A percentile compares a stretch with the other conserved stretches of the same genome.
These are phyloP conservation scores for Colletotrichum filicis DNA, from an alignment of 2,329 filamentous ascomycete species.

Conservation along the genomic window DNA sequence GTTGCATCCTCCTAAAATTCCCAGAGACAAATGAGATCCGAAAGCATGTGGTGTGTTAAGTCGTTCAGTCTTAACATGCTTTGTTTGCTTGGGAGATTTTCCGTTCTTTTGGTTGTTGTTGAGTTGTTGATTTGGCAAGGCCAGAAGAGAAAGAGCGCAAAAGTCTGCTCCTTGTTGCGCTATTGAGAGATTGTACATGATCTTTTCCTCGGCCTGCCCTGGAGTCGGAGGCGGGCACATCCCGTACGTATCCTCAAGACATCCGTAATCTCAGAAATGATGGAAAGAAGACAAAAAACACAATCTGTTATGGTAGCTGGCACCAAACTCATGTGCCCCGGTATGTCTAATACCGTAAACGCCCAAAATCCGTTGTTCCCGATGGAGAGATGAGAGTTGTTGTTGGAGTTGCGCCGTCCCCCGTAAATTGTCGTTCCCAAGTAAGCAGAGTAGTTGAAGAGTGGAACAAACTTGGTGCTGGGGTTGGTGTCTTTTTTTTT, in stretches of 20 bases:
- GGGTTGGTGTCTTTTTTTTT: constrained; percentile 24
- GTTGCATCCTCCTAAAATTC: constrained; percentile 9
- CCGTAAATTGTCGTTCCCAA: constrained; percentile 22
- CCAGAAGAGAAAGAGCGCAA: constrained; percentile 4
- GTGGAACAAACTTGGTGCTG: constrained; percentile 23
- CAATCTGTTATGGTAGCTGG: constrained; percentile 31
- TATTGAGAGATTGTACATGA: not conserved
- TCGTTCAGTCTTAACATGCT: constrained; percentile 29
- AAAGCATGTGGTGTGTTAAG: constrained; percentile 43
- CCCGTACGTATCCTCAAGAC: constrained; percentile 17
- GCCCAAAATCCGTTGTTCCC: constrained; percentile 20
- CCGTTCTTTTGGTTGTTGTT: constrained; percentile 16
- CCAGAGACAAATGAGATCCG: constrained; percentile 21
- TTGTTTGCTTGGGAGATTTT: constrained; percentile 23
- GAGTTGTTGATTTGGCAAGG: constrained; percentile 1
- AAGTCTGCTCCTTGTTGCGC: constrained; percentile 12
- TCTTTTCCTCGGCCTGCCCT: constrained; percentile 31
- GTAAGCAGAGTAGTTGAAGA: constrained; percentile 22
- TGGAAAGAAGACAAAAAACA: constrained; percentile 19
- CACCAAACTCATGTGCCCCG: constrained; percentile 18
- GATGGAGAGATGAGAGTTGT: constrained; percentile 20
- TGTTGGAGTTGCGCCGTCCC: constrained; percentile 21
- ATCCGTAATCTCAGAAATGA: constrained; percentile 23
- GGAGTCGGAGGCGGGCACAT: constrained; percentile 29
- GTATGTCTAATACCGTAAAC: constrained; percentile 32